These are phyloP conservation scores for Pseudopithomyces chartarum DNA, from an alignment of 2,329 filamentous ascomycete species.

Conservation along the genomic window DNA sequence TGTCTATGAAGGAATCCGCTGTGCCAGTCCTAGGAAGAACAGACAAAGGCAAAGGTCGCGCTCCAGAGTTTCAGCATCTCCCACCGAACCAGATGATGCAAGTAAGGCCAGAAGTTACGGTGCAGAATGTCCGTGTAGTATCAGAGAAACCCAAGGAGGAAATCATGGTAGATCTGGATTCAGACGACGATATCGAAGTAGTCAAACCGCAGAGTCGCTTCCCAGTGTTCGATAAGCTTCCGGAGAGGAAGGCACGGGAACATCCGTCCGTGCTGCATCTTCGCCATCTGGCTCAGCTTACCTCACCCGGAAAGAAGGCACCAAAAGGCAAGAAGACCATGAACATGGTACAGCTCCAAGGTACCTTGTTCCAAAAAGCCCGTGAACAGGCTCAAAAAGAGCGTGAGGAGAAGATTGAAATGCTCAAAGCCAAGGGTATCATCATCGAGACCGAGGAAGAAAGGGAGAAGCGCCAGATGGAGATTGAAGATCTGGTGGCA, in stretches of 20 bases:
- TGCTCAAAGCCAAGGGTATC: slow-evolving; percentile 79
- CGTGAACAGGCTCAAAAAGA: slow-evolving; percentile 80
- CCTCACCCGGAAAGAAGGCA: slow-evolving; percentile 61
- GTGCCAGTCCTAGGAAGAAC: slow-evolving; percentile 31
- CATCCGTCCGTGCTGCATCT: slow-evolving; percentile 68
- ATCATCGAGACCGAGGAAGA: slow-evolving; percentile 85
- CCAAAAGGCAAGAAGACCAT: slow-evolving; percentile 60
- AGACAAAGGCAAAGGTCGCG: slow-evolving; percentile 68
- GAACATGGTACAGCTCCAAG: slow-evolving; percentile 71
- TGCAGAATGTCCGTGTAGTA: slow-evolving; percentile 20
- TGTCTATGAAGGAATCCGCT: slow-evolving; percentile 7
- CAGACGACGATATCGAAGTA: slow-evolving; percentile 71
- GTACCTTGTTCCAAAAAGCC: slow-evolving; percentile 70
- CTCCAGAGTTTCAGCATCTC: slow-evolving; percentile 45
- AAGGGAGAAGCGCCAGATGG: slow-evolving; percentile 77
- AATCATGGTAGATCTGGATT: slow-evolving; percentile 45
- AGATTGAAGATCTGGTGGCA: slow-evolving; percentile 77
- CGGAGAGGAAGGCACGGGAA: slow-evolving; percentile 66
- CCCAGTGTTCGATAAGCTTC: slow-evolving; percentile 70
- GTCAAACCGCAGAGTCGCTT: slow-evolving; percentile 47
- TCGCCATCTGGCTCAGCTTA: slow-evolving; percentile 75
- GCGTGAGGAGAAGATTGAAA: slow-evolving; percentile 75
- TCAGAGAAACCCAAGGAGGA: slow-evolving; percentile 5
- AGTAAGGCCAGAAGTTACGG: slow-evolving; percentile 15
- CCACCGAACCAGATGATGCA: slow-evolving; percentile 31